Base-by-base conservation (phyloP, 1,139 yeast species). In the Hemisphaericaspora xylofermentans region DNA sequence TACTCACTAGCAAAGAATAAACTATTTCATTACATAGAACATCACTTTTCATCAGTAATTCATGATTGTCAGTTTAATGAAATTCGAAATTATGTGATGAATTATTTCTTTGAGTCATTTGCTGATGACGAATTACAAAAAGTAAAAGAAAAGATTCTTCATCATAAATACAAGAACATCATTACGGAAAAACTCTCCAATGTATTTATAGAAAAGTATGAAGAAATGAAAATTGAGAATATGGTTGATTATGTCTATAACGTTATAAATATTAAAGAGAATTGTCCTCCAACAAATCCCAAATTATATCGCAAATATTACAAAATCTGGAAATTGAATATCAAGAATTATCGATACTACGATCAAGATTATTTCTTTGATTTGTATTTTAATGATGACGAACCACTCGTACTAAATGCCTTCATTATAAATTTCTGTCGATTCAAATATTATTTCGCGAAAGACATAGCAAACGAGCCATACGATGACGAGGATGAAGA, bases 161-260 rank as follows among this genome's bases (percentile, higher is more conserved):
- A 45, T 27, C 46, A 49, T 31, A 33, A 39, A 10, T 47, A 44
- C 38, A 43, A 42, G 26, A 30, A 34, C 14, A 35, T 38, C 4
- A 29, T 56, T 12, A 38, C 45, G n/a, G 51, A 45, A 10, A 48
- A 45, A n/a, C 47, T 58, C 4, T 46, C 47, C 10, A 48, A 47
- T 18, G 36, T 51, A 24, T 53, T 58, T 34, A 42, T 50, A 17
- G 59, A 56, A 33, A 56, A 54, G 34, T 57, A 43, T 36, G 52
- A 50, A 35, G 54, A 53, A 28, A 32, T 49, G 17, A 53, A 52
- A 36, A 43, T 56, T 22, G 58, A 54, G 33, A 35, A 47, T 4
- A 48, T 54, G 19, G 41, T 48, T 29, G 52, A 47, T 36, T 43
- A 38, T 33, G 37, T 47, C 22, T 25, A 40, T 31, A 39, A 35